Conservation (phyloP, 176 grass and related monocot species). For the Secale cereale region DNA sequence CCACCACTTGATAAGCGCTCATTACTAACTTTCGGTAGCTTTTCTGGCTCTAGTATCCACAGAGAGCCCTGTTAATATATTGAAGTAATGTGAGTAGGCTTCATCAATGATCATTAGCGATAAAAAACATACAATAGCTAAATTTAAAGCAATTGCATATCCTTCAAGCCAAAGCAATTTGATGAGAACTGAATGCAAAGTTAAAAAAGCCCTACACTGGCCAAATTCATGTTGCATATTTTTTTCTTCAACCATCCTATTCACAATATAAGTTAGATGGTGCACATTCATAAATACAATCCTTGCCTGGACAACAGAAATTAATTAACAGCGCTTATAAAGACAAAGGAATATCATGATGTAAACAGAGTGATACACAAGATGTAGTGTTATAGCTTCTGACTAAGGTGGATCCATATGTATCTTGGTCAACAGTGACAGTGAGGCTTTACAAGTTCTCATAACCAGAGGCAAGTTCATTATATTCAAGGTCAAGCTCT, state of each 20-base stretch:
- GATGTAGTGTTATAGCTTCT: not conserved
- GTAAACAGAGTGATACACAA: not conserved
- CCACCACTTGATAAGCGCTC: slow-evolving; percentile 44
- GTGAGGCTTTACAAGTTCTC: not conserved
- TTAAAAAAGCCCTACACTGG: not conserved
- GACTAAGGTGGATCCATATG: not conserved
- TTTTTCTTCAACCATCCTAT: not conserved
- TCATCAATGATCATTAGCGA: not conserved
- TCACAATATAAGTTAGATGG: not conserved
- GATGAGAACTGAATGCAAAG: not conserved
- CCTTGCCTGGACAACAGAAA: not conserved
- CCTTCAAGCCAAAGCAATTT: not conserved
- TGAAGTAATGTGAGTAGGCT: not conserved
- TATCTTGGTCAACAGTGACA: not conserved
- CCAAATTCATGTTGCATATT: slow-evolving; percentile 10
- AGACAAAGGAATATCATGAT: not conserved
- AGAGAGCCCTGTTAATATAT: slow-evolving; percentile 58
- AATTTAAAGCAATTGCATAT: not conserved
- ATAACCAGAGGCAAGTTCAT: not conserved
- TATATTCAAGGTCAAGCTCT: not conserved
- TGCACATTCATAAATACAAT: not conserved
- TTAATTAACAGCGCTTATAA: not conserved
- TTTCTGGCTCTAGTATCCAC: slow-evolving; percentile 88
- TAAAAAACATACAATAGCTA: not conserved
- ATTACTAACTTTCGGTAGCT: slow-evolving; percentile 53